Evolutionary conservation across 345 rosid species (phyloP).

Genomic region (Pistacia atlantica): DNA sequence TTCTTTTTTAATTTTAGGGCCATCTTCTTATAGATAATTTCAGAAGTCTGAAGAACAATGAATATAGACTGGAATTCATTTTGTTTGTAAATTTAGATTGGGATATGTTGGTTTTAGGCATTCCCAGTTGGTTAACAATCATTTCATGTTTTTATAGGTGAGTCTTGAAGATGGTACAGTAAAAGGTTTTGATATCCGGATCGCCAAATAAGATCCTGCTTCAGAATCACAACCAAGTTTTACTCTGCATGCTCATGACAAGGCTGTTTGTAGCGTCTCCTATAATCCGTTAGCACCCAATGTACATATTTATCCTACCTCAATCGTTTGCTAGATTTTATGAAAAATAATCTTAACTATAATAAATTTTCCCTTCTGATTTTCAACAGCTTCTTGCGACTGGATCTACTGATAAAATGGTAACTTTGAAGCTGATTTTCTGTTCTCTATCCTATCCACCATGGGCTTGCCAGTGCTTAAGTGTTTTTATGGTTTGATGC

Average conservation of each 20-base stretch:
- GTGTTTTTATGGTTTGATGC: constrained; percentile 23
- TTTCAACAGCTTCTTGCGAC: constrained; percentile 55
- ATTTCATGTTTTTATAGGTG: constrained; percentile 42
- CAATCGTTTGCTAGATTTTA: neutral
- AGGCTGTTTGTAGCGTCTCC: constrained; percentile 71
- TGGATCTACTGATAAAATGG: constrained; percentile 60
- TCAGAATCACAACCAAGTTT: constrained; percentile 59
- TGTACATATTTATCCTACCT: constrained; percentile 30
- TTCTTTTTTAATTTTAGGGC: neutral
- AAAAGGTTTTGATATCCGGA: constrained; percentile 67
- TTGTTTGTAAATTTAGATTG: neutral
- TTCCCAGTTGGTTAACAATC: neutral
- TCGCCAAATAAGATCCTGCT: constrained; percentile 55
- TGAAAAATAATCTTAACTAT: too few species aligned
- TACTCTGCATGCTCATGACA: constrained; percentile 83
- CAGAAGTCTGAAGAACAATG: neutral
- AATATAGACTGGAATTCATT: neutral
- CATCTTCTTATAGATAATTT: constrained; percentile 5
- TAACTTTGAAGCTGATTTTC: constrained; percentile 5
- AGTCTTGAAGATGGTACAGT: constrained; percentile 93
- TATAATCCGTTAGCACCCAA: constrained; percentile 58
- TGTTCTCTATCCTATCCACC: too few species aligned
- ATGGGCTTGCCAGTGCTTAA: neutral
- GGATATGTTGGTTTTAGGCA: neutral
- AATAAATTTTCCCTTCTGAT: neutral